phyloP scores from a whole-genome alignment of 441 rosid genomes.

The Monsonia emarginata region DNA sequence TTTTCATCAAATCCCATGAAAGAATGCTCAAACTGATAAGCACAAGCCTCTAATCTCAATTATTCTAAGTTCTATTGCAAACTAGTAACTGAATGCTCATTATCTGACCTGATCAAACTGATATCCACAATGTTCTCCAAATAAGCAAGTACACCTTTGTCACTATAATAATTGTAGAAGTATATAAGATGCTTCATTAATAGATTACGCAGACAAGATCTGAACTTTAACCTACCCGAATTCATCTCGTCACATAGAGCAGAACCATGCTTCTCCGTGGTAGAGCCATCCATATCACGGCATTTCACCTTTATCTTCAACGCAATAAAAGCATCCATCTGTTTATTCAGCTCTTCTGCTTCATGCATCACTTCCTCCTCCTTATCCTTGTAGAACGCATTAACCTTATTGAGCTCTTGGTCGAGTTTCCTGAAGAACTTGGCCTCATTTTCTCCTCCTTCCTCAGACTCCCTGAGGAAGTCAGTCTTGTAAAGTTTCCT shows the following conservation, averaged over 20 bases:
- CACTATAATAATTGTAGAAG: no score
- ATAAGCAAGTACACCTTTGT: no score
- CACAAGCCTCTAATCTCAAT: no score
- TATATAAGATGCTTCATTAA: no score
- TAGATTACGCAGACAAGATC: no score
- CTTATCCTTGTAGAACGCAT: slow-evolving; percentile 43
- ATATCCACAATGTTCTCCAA: no score
- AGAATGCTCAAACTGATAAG: no score
- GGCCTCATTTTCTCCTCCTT: slow-evolving; percentile 53
- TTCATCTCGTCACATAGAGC: slow-evolving; percentile 14
- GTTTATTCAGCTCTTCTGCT: slow-evolving; percentile 57
- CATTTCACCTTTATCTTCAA: slow-evolving; percentile 45
- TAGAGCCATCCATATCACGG: slow-evolving; percentile 38
- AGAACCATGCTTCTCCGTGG: slow-evolving; percentile 34
- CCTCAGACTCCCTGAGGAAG: slow-evolving; percentile 40
- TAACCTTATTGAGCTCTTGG: slow-evolving; percentile 56
- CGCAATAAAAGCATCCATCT: slow-evolving; percentile 67
- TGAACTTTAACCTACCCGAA: background rate
- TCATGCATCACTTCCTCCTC: slow-evolving; percentile 43
- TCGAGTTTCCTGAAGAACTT: slow-evolving; percentile 56
- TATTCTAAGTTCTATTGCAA: no score
- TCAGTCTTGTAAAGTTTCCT: slow-evolving; percentile 29
- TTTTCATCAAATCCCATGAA: no score
- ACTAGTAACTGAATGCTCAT: no score
- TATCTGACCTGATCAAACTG: no score